A percentile compares a stretch with the other conserved stretches of the same genome.
These are phyloP conservation scores for Paramecium caudatum DNA, from an alignment of 73 alveolate genomes.

Conservation along the genomic window DNA sequence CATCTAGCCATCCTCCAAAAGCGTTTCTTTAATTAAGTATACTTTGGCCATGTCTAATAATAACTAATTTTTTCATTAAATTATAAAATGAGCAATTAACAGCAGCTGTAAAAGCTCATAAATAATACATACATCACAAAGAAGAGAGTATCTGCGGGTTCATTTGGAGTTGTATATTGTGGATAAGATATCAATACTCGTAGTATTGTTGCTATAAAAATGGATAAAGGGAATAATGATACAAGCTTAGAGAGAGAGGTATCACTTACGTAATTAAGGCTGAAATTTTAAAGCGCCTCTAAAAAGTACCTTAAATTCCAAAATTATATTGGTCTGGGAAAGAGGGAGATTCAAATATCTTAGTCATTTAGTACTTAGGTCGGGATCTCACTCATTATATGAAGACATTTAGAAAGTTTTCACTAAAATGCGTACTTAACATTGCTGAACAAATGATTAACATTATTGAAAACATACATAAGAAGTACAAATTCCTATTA, in stretches of 20 bases:
- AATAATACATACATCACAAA: constrained; percentile 62
- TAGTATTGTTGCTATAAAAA: constrained; percentile 1
- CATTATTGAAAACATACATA: constrained; percentile 89
- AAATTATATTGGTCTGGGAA: constrained; percentile 73
- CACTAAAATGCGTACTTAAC: constrained; percentile 88
- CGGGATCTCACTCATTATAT: constrained; percentile 92
- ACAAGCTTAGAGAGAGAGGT: constrained; percentile 62
- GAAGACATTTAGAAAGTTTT: constrained; percentile 85
- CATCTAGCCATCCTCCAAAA: constrained; percentile 29
- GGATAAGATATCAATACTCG: constrained; percentile 76
- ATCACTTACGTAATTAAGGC: background rate
- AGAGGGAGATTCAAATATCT: constrained; percentile 89
- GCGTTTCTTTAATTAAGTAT: background rate
- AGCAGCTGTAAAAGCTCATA: constrained; percentile 23
- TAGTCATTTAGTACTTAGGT: constrained; percentile 92
- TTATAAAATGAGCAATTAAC: constrained; percentile 28
- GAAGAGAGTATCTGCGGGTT: constrained; percentile 90
- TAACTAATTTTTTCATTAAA: background rate
- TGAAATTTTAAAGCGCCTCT: constrained; percentile 53
- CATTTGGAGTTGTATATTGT: constrained; percentile 93
- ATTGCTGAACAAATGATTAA: constrained; percentile 92
- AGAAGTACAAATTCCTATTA: constrained; percentile 77
- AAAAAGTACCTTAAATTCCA: constrained; percentile 62
- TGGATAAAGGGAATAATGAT: constrained; percentile 57
- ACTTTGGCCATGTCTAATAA: constrained; percentile 18